phyloP scores from a whole-genome alignment of 2,329 filamentous ascomycete genomes.

The Hymenoscyphus albidus region DNA sequence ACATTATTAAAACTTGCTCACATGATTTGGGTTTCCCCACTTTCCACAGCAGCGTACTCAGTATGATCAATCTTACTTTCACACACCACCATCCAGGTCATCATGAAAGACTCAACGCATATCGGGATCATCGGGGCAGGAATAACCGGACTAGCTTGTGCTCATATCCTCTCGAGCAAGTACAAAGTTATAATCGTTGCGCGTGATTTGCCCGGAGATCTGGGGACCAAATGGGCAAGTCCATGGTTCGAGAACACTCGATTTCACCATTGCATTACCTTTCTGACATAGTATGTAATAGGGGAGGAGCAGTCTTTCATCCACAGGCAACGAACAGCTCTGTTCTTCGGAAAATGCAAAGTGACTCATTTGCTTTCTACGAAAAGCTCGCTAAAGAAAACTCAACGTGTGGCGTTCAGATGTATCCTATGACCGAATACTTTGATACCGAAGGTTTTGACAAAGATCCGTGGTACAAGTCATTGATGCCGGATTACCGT shows the following conservation, averaged over 20 bases:
- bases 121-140: conserved; percentile 27
- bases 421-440: conserved; percentile 28
- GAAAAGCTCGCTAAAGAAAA: conserved; percentile 20
- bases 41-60: not conserved
- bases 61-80: no score
- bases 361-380: conserved; percentile 25
- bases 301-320: conserved; percentile 31
- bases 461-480: conserved; percentile 24
- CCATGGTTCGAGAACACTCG: conserved; percentile 21
- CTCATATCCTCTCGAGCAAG: conserved; percentile 23
- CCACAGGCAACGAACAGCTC: conserved; percentile 20
- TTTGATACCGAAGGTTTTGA: conserved; percentile 21
- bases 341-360: conserved; percentile 25
- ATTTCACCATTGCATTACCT: not conserved
- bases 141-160: conserved; percentile 28
- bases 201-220: conserved; percentile 27
- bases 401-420: conserved; percentile 23
- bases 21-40: not conserved
- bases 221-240: conserved; percentile 27
- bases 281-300: conserved; percentile 6
- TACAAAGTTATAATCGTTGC: conserved; percentile 28
- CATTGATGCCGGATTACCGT: conserved; percentile 23
- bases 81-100: not conserved
- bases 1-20: not conserved
- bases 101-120: conserved; percentile 12